These are phyloP conservation scores for Escovopsis sp. DNA, from an alignment of 2,329 filamentous ascomycete genomes.

Conservation along the genomic window DNA sequence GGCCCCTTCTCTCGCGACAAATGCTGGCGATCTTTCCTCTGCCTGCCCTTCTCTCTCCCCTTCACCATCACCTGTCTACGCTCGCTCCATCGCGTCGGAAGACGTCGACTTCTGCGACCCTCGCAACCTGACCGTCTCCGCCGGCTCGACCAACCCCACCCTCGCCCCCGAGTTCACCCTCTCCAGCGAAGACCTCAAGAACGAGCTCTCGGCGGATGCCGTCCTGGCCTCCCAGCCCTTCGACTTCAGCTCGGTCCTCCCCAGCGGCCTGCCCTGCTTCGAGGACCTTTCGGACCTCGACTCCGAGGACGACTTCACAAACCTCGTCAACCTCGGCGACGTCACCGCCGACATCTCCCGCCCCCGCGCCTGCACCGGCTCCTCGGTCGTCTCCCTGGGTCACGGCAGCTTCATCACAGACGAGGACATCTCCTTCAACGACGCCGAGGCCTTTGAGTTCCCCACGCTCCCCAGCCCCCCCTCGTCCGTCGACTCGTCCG, in stretches of 20 bases:
- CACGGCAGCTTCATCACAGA: slow-evolving; percentile 66
- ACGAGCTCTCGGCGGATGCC: slow-evolving; percentile 34
- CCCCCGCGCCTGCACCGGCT: slow-evolving; percentile 53
- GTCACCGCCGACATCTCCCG: slow-evolving; percentile 49
- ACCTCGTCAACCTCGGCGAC: slow-evolving; percentile 51
- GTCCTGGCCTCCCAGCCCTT: slow-evolving; percentile 29
- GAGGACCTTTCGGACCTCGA: slow-evolving; percentile 83
- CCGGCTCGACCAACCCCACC: slow-evolving; percentile 31
- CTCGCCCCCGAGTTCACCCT: slow-evolving; percentile 50
- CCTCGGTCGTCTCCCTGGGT: slow-evolving; percentile 50
- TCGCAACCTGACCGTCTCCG: slow-evolving; percentile 65
- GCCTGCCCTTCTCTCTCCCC: slow-evolving; percentile 77
- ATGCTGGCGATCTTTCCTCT: slow-evolving; percentile 56
- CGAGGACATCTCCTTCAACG: slow-evolving; percentile 63
- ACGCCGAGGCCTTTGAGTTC: slow-evolving; percentile 45
- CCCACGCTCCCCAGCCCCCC: slow-evolving; percentile 49
- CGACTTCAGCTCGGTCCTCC: slow-evolving; percentile 35
- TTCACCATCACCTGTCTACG: slow-evolving; percentile 61
- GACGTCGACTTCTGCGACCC: slow-evolving; percentile 85
- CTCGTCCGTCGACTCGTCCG: slow-evolving; percentile 18
- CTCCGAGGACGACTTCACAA: slow-evolving; percentile 70
- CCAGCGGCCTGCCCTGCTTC: slow-evolving; percentile 54
- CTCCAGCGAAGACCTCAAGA: slow-evolving; percentile 44
- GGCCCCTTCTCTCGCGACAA: slow-evolving; percentile 46
- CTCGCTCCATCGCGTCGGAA: slow-evolving; percentile 52